Evolutionary conservation across 495 filamentous ascomycete species (phyloP).

Genomic region (Daldinia childiae): DNA sequence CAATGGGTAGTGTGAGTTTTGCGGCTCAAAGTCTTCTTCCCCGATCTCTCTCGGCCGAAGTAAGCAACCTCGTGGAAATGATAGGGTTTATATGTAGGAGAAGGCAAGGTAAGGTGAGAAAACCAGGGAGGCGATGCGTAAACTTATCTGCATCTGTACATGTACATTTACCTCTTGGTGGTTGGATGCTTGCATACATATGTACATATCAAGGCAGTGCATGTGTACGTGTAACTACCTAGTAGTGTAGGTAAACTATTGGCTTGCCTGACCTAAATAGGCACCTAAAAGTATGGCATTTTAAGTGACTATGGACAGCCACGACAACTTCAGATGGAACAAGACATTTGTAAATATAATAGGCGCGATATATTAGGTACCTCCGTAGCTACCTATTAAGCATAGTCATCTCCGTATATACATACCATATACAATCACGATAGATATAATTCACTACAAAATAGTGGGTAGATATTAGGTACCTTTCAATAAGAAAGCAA

Average conservation of each 20-base stretch:
- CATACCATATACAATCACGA: conserved; percentile 9
- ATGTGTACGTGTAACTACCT: too few species aligned
- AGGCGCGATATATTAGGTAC: background rate
- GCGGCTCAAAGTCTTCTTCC: background rate
- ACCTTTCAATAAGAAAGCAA: conserved; percentile 17
- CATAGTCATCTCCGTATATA: background rate
- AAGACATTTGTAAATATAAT: background rate
- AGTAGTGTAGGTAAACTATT: too few species aligned
- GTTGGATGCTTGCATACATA: background rate
- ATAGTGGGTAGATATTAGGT: conserved; percentile 13
- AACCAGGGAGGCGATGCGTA: background rate
- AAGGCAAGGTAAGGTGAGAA: background rate
- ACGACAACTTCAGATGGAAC: conserved; percentile 28
- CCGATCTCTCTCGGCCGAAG: conserved; percentile 2
- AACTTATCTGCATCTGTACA: background rate
- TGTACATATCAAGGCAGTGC: background rate
- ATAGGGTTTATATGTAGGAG: background rate
- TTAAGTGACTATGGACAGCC: conserved; percentile 1
- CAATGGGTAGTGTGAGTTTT: conserved; percentile 3
- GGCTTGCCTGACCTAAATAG: background rate
- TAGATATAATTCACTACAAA: background rate
- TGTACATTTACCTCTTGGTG: background rate
- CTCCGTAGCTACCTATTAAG: too few species aligned
- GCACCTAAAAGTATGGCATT: background rate
- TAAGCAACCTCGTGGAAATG: background rate